Base-by-base conservation (phyloP, 73 alveolate species). In the Paramecium pentaurelia region DNA sequence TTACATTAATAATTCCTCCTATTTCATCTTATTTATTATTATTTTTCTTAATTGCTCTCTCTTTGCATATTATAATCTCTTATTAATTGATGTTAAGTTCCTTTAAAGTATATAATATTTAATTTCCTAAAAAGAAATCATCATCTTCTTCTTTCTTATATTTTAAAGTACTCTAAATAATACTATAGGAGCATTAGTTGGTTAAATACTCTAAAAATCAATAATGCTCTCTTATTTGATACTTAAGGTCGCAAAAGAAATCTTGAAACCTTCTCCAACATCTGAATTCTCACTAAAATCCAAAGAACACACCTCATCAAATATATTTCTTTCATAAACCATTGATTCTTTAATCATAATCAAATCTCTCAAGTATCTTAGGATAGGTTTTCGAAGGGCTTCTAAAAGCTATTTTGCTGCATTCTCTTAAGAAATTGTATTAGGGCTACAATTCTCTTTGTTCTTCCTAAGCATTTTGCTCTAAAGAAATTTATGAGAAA, bases 391-490 rank as follows among this genome's bases (percentile, higher is more conserved):
- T 45, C 27, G 30, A 28, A 80, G 91, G 37, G 75, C 75, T 22
- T 80, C 44, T 32, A 80, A 12, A 10, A 80, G 51, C 3, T 28
- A 34, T 64, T 80, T 80, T 42, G 58, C 47, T 3, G 91, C 44
- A 12, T 42, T 36, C 58, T 75, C 58, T 11, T n/a, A 11, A 42
- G 28, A 37, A 18, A 25, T 47, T 22, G 25, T 20, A 80, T 80
- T 80, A 0, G 71, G 49, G 30, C 25, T 80, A 3, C 18, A 80
- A 47, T 80, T 80, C 58, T 80, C 91, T 28, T 80, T 80, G 30
- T 80, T 64, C 84, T 64, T 64, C 8, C 84, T 28, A 27, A 64
- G 84, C 84, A 64, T 64, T 64, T 64, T 64, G 49, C 84, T 64
- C 47, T 64, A 32, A 1, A 64, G 22, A 64, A 64, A 64, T 64